These are phyloP conservation scores for Rutstroemia sydowiana DNA, from an alignment of 2,329 filamentous ascomycete species.

Conservation along the genomic window DNA sequence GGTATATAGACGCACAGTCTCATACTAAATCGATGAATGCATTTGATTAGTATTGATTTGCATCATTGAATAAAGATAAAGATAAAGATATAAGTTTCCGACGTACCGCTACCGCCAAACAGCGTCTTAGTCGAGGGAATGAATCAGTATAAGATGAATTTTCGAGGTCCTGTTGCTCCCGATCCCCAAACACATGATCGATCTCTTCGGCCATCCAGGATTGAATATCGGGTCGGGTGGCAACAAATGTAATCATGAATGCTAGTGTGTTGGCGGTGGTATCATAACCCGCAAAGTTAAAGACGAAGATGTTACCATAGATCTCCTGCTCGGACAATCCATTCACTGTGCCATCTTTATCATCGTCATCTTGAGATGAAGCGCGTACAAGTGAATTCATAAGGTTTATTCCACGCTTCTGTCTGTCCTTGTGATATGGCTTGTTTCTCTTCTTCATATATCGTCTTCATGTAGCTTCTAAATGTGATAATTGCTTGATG, in stretches of 20 bases:
- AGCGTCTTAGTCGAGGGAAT: conserved; percentile 35
- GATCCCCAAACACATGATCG: conserved; percentile 15
- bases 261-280: conserved; percentile 24
- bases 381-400: conserved; percentile 8
- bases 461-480: conserved; percentile 3
- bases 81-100: not conserved
- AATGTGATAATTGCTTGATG: conserved; percentile 3
- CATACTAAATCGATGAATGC: conserved; percentile 21
- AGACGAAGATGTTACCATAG: conserved; percentile 25
- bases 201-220: conserved; percentile 13
- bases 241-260: conserved; percentile 19
- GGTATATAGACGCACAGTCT: conserved; percentile 45
- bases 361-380: not conserved
- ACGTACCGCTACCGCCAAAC: conserved; percentile 30
- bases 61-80: too few relatives aligned
- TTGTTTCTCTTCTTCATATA: conserved; percentile 5
- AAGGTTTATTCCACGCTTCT: not conserved
- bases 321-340: conserved; percentile 16
- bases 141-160: conserved; percentile 30
- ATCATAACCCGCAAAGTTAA: conserved; percentile 26
- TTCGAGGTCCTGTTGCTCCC: conserved; percentile 18
- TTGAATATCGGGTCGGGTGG: conserved; percentile 10
- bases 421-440: not conserved
- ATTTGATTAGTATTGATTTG: not conserved
- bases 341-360: not conserved